Percentiles rank a stretch among this genome's conserved stretches.
phyloP scores from a whole-genome alignment of 164 flowering plant species.

The Annona squamosa region DNA sequence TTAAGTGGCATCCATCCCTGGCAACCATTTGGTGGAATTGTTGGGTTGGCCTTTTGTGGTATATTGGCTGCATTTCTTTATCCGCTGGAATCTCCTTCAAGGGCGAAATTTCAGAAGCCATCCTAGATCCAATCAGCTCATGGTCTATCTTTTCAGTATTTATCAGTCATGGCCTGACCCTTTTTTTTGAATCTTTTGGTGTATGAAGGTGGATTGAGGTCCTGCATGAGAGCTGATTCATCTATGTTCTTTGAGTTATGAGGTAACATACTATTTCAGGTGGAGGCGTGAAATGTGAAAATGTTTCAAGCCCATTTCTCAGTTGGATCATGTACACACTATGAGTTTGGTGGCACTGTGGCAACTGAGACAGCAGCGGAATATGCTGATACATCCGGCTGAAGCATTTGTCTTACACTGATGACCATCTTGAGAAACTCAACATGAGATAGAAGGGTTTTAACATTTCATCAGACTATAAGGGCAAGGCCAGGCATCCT shows the following conservation, averaged over 20 bases:
- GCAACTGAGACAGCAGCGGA: no score
- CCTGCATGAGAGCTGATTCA: not conserved
- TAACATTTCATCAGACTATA: no score
- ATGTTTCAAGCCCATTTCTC: no score
- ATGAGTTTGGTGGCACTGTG: no score
- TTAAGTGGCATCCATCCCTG: conserved; percentile 50
- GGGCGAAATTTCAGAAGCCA: conserved; percentile 5
- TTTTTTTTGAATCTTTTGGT: not conserved
- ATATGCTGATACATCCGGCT: no score
- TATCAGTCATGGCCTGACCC: not conserved
- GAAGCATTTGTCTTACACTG: no score
- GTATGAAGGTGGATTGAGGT: not conserved
- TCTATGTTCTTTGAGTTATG: not conserved
- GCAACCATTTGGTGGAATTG: conserved; percentile 73
- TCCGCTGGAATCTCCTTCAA: conserved; percentile 34
- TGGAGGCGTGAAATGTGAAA: no score
- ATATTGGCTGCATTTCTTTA: conserved; percentile 47
- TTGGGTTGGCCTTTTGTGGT: conserved; percentile 53
- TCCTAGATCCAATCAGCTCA: not conserved
- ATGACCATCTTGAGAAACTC: no score
- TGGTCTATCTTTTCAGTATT: not conserved
- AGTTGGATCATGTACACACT: no score
- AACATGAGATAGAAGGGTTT: no score
- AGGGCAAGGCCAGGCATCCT: no score
- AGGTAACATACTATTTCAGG: not conserved